These are phyloP conservation scores for Saccharomyces hybrid DNA, from an alignment of 1,139 yeast genomes.

Conservation along the genomic window DNA sequence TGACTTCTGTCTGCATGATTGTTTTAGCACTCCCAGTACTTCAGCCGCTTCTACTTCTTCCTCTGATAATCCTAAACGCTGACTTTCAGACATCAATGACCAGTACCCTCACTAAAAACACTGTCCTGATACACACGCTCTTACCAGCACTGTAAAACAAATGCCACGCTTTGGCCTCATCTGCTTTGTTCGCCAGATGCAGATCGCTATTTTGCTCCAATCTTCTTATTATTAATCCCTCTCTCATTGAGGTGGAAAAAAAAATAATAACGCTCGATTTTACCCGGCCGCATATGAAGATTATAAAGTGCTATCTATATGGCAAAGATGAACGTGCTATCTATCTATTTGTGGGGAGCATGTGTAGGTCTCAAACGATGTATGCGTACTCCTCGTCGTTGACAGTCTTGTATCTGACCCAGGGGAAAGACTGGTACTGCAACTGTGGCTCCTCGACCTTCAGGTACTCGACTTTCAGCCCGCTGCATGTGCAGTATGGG, in stretches of 20 bases:
- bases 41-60: conserved; percentile 27
- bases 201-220: neutral
- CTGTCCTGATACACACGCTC: neutral
- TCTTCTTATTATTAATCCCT: neutral
- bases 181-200: neutral
- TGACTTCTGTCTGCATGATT: conserved; percentile 12
- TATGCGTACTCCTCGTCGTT: conserved; percentile 39
- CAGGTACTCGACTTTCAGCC: conserved; percentile 63
- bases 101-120: neutral
- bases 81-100: neutral
- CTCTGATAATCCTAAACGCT: conserved; percentile 13
- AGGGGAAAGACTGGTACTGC: conserved; percentile 70
- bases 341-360: neutral
- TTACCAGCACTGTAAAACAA: neutral
- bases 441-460: conserved; percentile 62
- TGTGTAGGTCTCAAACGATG: conserved; percentile 11
- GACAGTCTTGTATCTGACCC: conserved; percentile 67
- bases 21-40: conserved; percentile 24
- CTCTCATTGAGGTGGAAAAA: neutral
- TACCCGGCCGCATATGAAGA: conserved; percentile 11
- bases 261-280: neutral
- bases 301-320: conserved; percentile 7
- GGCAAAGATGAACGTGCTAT: neutral
- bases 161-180: neutral
- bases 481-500: conserved; percentile 63